phyloP scores from a whole-genome alignment of 345 rosid genomes.

The Lumnitzera racemosa region DNA sequence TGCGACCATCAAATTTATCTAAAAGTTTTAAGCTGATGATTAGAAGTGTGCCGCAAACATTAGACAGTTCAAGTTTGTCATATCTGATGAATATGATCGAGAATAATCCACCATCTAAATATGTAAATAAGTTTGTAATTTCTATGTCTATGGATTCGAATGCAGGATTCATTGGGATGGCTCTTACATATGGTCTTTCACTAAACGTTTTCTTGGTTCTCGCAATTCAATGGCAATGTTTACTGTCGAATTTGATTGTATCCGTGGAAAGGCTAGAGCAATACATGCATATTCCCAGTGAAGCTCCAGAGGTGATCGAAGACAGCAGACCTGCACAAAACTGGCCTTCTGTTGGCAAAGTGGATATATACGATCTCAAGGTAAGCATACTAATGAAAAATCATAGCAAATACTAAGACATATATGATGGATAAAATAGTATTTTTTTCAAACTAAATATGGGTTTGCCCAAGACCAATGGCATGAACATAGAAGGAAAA shows the following conservation, averaged over 20 bases:
- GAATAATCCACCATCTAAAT: too few species aligned
- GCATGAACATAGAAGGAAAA: too few species aligned
- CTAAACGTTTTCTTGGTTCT: constrained; percentile 34
- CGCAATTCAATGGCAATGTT: constrained; percentile 44
- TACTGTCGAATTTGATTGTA: constrained; percentile 28
- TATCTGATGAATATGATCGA: too few species aligned
- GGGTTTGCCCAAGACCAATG: too few species aligned
- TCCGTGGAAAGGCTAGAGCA: constrained; percentile 68
- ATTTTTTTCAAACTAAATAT: too few species aligned
- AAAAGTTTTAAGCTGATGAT: too few species aligned
- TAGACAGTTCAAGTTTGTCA: too few species aligned
- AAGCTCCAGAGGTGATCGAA: constrained; percentile 56
- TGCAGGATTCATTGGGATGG: constrained; percentile 63
- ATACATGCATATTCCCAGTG: constrained; percentile 54
- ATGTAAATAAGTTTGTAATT: too few species aligned
- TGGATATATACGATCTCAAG: constrained; percentile 46
- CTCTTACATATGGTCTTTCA: constrained; percentile 55
- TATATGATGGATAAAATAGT: too few species aligned
- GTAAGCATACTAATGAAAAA: constrained; percentile 11
- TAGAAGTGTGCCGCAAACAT: too few species aligned
- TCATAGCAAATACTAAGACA: too few species aligned
- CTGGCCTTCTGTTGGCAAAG: constrained; percentile 53
- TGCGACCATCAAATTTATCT: neutral
- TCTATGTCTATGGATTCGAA: neutral
- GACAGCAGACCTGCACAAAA: constrained; percentile 23